Percentiles rank a stretch among this genome's conserved stretches.
Evolutionary conservation across 495 filamentous ascomycete species (phyloP).

Genomic region (Aspergillus haitiensis): DNA sequence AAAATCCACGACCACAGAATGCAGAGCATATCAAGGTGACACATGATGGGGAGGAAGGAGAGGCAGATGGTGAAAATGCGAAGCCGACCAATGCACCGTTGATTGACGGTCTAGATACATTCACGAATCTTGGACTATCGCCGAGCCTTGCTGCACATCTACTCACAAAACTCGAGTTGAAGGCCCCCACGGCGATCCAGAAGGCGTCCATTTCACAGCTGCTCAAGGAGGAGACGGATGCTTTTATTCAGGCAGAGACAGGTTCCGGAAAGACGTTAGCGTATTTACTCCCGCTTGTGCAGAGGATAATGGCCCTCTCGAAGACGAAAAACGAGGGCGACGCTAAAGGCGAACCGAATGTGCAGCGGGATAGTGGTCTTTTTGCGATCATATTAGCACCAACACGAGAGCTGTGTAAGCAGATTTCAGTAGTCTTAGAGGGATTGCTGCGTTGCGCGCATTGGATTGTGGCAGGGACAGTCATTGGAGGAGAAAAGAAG

Average conservation of each 20-base stretch:
- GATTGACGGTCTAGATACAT: conserved; percentile 76
- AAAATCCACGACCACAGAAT: conserved; percentile 70
- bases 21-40: conserved; percentile 34
- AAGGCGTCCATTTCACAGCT: conserved; percentile 79
- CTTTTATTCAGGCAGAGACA: conserved; percentile 95
- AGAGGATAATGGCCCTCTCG: conserved; percentile 78
- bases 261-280: conserved; percentile 96
- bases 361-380: conserved; percentile 81
- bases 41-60: conserved; percentile 36
- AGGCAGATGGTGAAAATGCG: conserved; percentile 49
- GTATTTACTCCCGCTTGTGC: conserved; percentile 87
- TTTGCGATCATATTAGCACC: conserved; percentile 92
- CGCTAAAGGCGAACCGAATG: conserved; percentile 37
- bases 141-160: conserved; percentile 76
- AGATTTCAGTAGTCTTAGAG: conserved; percentile 83
- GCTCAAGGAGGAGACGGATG: conserved; percentile 80
- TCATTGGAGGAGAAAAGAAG: conserved; percentile 96
- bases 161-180: conserved; percentile 80
- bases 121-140: conserved; percentile 78
- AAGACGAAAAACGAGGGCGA: conserved; percentile 31
- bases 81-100: conserved; percentile 94
- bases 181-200: conserved; percentile 91
- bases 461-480: conserved; percentile 89
- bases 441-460: conserved; percentile 76
- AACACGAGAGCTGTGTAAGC: conserved; percentile 89